Conservation (phyloP, 805 yeast species). For the Lipomyces mesembrius region DNA sequence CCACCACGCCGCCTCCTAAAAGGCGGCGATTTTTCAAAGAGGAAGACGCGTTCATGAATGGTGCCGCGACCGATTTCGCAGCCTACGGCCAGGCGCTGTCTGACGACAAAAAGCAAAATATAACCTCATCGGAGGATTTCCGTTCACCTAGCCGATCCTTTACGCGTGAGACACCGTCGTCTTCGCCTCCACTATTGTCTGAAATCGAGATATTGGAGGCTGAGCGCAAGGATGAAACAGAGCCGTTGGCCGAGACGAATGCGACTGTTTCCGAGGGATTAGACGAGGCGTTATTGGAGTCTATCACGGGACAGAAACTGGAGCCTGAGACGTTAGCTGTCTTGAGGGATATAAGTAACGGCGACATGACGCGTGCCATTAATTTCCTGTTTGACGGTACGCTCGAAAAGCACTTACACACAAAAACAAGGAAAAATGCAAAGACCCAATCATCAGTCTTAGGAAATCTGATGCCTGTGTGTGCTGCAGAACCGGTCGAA, state of each 20-base stretch:
- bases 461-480: background rate
- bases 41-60: constrained; percentile 10
- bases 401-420: constrained; percentile 5
- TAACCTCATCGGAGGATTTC: background rate
- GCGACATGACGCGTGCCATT: constrained; percentile 31
- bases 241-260: background rate
- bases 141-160: background rate
- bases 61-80: constrained; percentile 7
- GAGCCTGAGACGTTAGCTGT: constrained; percentile 7
- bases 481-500: background rate
- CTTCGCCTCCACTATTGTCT: constrained; percentile 22
- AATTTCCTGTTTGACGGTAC: constrained; percentile 31
- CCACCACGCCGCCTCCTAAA: constrained; percentile 4
- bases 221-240: background rate
- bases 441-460: background rate
- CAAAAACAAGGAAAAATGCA: background rate
- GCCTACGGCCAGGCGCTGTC: background rate
- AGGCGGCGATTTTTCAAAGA: constrained; percentile 27
- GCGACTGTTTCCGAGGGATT: background rate
- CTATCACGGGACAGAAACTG: constrained; percentile 12
- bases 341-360: constrained; percentile 19
- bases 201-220: background rate
- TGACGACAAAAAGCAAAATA: background rate
- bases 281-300: constrained; percentile 23
- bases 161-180: constrained; percentile 29